These are phyloP conservation scores for Leptographium galeiforme DNA, from an alignment of 2,329 filamentous ascomycete genomes.

Conservation along the genomic window DNA sequence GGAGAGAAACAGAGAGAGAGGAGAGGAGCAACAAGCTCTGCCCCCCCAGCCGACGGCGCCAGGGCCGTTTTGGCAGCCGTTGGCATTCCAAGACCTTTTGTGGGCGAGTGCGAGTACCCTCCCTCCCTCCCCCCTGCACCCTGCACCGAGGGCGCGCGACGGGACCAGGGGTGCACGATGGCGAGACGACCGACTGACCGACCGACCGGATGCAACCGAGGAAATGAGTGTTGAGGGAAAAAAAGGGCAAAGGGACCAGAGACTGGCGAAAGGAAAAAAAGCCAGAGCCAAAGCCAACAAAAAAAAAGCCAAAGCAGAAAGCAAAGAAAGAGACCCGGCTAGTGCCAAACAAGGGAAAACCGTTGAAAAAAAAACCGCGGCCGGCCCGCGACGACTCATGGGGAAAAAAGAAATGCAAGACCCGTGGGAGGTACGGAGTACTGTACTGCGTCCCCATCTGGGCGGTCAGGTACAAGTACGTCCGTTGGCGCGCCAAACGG, in stretches of 20 bases:
- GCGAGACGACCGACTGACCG: not conserved
- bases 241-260: not conserved
- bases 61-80: no score
- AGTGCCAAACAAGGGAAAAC: constrained; percentile 6
- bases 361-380: constrained; percentile 9
- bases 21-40: not conserved
- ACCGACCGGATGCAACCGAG: no score
- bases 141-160: not conserved
- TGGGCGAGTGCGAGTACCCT: no score
- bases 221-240: not conserved
- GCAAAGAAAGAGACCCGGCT: not conserved
- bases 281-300: not conserved
- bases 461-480: not conserved
- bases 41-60: no score
- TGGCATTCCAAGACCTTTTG: no score
- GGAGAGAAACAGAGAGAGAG: not conserved
- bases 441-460: not conserved
- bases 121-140: no score
- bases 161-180: not conserved
- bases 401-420: not conserved
- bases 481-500: not conserved
- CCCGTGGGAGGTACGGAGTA: no score
- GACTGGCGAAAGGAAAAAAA: not conserved
- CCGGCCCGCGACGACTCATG: constrained; percentile 5
- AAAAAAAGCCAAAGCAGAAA: not conserved